Base-by-base conservation (phyloP, 805 yeast genomes). In the Candida xiaguanensis region DNA sequence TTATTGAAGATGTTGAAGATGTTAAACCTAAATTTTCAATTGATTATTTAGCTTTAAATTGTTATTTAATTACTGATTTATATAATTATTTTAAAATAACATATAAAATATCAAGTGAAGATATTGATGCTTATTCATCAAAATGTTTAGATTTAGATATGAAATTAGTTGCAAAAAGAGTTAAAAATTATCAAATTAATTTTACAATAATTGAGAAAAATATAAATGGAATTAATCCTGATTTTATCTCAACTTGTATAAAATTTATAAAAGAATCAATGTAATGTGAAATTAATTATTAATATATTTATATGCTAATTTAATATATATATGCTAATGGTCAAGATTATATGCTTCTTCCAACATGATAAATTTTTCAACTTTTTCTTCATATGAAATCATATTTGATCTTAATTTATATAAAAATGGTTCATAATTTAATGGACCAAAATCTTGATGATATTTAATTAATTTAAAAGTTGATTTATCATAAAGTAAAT, bases 381-480 rank as follows among this genome's bases (percentile, higher is more conserved):
- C 59, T 33, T 58, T 53, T 9, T 48, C 44, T 31, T 67, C 70
- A 41, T 47, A 66, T 5, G 50, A 39, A 30, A 48, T 36, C 42
- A 46, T 48, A 22, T 55, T 51, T 20, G 47, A 43, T 17, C 40
- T 48, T n/a, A 59, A 39, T 25, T 42, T 48, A 39, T 48, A 49
- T 42, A 58, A 45, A 38, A 51, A 61, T 31, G 56, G 55, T 40
- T 61, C 68, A 22, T 54, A 52, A 43, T 55, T 50, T 39, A 59
- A 52, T 1, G 70, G 72, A 23, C 44, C 40, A 42, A 63, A 63
- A 36, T 53, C 59, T 1, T 58, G 60, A 17, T 32, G 52, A 32
- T 15, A 42, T 32, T 40, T 38, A 22, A 48, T 41, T 26, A 51
- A 22, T 26, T 31, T 38, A 22, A 45, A 40, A 9, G 53, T 45